Evolutionary conservation across 202 grass and related monocot genomes (phyloP).

Genomic region (Zizania palustris): DNA sequence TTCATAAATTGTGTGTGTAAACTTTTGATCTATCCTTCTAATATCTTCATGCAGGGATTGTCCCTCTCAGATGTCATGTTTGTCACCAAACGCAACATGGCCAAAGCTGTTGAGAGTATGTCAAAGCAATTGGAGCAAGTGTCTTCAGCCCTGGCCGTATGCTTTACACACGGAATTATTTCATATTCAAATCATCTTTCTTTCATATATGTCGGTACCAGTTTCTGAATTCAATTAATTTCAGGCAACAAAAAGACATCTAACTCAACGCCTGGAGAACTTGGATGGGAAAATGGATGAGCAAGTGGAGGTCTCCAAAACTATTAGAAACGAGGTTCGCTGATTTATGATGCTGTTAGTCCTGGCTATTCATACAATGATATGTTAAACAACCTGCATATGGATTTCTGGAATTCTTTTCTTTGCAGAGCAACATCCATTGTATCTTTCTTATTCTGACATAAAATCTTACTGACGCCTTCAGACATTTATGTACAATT

Average conservation of each 20-base stretch:
- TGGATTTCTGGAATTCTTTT: not conserved
- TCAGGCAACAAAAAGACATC: slow-evolving; percentile 86
- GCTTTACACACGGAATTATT: slow-evolving; percentile 36
- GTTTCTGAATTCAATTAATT: slow-evolving; percentile 35
- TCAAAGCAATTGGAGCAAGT: slow-evolving; percentile 98
- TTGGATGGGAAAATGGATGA: slow-evolving; percentile 94
- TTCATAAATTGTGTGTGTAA: not conserved
- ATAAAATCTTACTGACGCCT: not conserved
- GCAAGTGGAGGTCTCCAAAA: slow-evolving; percentile 81
- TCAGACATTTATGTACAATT: not conserved
- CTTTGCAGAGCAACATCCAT: not conserved
- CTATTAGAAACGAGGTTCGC: slow-evolving; percentile 80
- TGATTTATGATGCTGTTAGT: slow-evolving; percentile 33
- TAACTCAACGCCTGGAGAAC: slow-evolving; percentile 83
- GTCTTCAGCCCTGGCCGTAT: slow-evolving; percentile 76
- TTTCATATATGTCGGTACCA: slow-evolving; percentile 1
- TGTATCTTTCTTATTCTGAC: not conserved
- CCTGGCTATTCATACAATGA: not conserved
- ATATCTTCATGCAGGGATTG: slow-evolving; percentile 67
- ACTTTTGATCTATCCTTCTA: slow-evolving; percentile 10
- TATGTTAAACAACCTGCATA: slow-evolving; percentile 17
- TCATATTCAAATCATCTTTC: slow-evolving; percentile 25
- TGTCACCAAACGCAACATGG: slow-evolving; percentile 90
- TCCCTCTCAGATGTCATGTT: slow-evolving; percentile 96
- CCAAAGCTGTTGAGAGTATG: slow-evolving; percentile 78